Base-by-base conservation (phyloP, 2,329 filamentous ascomycete species). In the Rugonectria rugulosa region DNA sequence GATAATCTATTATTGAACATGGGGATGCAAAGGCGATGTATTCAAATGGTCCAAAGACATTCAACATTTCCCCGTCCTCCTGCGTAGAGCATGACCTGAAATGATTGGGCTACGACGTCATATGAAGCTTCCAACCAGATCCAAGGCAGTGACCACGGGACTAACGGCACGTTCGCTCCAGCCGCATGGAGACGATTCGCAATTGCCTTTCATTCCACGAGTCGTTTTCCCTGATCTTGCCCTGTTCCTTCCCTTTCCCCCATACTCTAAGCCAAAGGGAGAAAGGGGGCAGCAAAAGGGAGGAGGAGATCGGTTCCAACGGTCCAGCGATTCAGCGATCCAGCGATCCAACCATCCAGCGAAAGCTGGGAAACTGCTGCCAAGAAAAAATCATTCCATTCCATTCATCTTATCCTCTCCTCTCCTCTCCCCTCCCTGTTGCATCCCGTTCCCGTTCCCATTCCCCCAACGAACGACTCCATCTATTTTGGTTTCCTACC, bases 321-420 rank as follows among this genome's bases (percentile, higher is more conserved):
- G n/a, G n/a, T n/a, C n/a, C n/a, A n/a, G n/a, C n/a, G n/a, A n/a
- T n/a, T n/a, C n/a, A n/a, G n/a, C n/a, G n/a, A n/a, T n/a, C n/a
- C n/a, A n/a, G n/a, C n/a, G n/a, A n/a, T n/a, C n/a, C n/a, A n/a
- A n/a, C n/a, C n/a, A n/a, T n/a, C n/a, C n/a, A n/a, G n/a, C n/a
- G n/a, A n/a, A n/a, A n/a, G n/a, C n/a, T n/a, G n/a, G n/a, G n/a
- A n/a, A n/a, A 23, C 4, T n/a, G 37, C 19, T 40, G 37, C 37
- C 20, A 40, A 40, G 37, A 40, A 40, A 40, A n/a, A n/a, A n/a
- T n/a, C n/a, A n/a, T n/a, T n/a, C n/a, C 37, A 24, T 40, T 23
- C 24, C 19, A 14, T 32, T 14, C 29, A 32, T 32, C 5, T 14
- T 32, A 9, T 14, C 12, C n/a, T 14, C 6, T 32, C 29, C 36